Evolutionary conservation across 129 eudicot species (phyloP), one percentile per base, ranked within the genome.

Genomic region (Helianthus tuberosus): DNA sequence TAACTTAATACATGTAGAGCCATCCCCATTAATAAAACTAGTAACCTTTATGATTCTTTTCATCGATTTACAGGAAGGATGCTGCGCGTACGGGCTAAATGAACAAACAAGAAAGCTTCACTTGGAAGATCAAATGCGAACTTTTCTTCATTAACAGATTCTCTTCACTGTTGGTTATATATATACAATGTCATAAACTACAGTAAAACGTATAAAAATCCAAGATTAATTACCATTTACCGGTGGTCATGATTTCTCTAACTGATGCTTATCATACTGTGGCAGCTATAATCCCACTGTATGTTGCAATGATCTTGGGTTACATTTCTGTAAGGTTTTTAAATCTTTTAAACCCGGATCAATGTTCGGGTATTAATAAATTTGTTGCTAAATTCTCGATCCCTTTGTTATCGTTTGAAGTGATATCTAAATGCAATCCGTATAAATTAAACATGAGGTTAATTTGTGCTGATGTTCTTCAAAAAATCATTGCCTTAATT

Each of bases 351-450:
- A 84, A 80, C 38, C 75, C 79, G 8, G 95, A 88, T 50, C 92
- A 88, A 70, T 88, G 92, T 73, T 64, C 88, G 20, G 95, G 97
- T 32, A 86, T 91, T 80, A 88, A 88, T 86, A 91, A 84, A 68
- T 91, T 88, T 68, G 97, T 91, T n/a, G 88, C 90, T 14, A 91
- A 78, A 51, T 82, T 91, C 25, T 86, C 95, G 1, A 84, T 91
- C 32, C 97, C 97, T 8, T 75, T 91, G 29, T 71, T 91, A 67
- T 91, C 97, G 38, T 88, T 88, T 66, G 82, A 86, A 78, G 79
- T 91, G 70, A 88, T 91, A 67, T 80, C 95, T 35, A 75, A 75
- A 77, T 75, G 85, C 82, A 77, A 88, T 52, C 95, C 91, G 1
- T 88, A 84, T 81, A 82, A 91, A 72, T 75, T 86, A 88, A 91